These are phyloP conservation scores for Aspergillus carbonarius DNA, from an alignment of 2,329 filamentous ascomycete genomes.

Conservation along the genomic window DNA sequence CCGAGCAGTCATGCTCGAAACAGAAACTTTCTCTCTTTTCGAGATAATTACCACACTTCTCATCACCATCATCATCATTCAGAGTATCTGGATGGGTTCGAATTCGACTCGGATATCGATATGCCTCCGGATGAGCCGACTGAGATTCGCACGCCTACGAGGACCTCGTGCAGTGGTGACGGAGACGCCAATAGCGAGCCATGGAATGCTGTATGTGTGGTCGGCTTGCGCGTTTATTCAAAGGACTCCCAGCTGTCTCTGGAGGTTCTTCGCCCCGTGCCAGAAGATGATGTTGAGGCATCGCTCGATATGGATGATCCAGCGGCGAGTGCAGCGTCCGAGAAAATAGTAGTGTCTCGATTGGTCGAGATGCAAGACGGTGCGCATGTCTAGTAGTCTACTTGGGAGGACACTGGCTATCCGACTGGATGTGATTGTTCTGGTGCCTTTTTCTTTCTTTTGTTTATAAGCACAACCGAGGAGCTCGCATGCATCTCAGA, in stretches of 20 bases:
- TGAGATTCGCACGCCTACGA: constrained; percentile 13
- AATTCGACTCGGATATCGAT: constrained; percentile 45
- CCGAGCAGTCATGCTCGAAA: constrained; percentile 9
- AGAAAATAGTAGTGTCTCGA: not conserved
- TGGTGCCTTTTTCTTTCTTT: no score
- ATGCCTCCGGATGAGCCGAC: constrained; percentile 34
- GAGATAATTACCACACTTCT: constrained; percentile 7
- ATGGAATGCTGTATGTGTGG: constrained; percentile 63
- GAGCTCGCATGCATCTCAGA: no score
- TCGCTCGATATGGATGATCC: constrained; percentile 46
- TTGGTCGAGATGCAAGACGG: no score
- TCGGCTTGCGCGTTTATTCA: constrained; percentile 59
- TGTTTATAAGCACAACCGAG: no score
- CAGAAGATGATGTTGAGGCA: constrained; percentile 39
- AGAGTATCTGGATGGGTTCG: constrained; percentile 41
- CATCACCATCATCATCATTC: constrained; percentile 29
- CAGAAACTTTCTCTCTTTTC: not conserved
- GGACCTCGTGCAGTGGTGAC: constrained; percentile 10
- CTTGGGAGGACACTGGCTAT: no score
- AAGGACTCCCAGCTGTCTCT: constrained; percentile 52
- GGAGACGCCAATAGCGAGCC: constrained; percentile 38
- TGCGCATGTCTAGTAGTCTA: no score
- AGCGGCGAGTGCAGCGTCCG: constrained; percentile 28
- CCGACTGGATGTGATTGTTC: no score
- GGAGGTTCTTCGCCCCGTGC: constrained; percentile 50